Evolutionary conservation across 1,139 yeast species (phyloP).

Genomic region (Candida glucosophila): DNA sequence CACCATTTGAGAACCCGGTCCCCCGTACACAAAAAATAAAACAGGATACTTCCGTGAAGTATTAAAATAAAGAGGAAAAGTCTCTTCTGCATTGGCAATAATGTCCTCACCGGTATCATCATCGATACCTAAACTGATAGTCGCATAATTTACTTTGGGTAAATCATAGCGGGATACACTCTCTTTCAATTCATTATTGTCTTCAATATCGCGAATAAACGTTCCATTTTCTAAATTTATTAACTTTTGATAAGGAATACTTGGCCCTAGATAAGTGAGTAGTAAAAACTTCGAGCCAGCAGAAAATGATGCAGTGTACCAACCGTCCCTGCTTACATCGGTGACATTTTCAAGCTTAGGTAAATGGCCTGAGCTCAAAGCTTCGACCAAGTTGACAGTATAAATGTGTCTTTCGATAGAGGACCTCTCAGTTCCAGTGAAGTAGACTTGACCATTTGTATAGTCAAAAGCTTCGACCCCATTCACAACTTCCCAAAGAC

Average conservation of each 20-base stretch:
- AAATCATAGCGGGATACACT: constrained; percentile 35
- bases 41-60: constrained; percentile 53
- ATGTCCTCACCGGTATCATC: constrained; percentile 28
- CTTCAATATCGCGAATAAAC: constrained; percentile 34
- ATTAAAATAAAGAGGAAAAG: constrained; percentile 56
- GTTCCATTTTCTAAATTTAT: constrained; percentile 39
- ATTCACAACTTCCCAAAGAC: constrained; percentile 46
- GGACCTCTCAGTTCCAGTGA: constrained; percentile 40
- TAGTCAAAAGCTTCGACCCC: constrained; percentile 42
- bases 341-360: constrained; percentile 44
- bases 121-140: constrained; percentile 41
- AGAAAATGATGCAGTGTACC: constrained; percentile 61
- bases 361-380: constrained; percentile 7
- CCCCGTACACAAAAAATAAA: constrained; percentile 68
- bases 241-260: constrained; percentile 56
- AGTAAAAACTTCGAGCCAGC: constrained; percentile 57
- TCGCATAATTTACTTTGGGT: constrained; percentile 39
- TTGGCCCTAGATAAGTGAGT: constrained; percentile 57
- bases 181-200: constrained; percentile 34
- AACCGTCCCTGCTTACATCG: constrained; percentile 49
- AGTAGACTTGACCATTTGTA: constrained; percentile 34
- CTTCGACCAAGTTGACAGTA: constrained; percentile 32
- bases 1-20: constrained; percentile 75
- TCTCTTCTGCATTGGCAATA: constrained; percentile 49
- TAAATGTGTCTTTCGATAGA: constrained; percentile 48